A percentile compares a stretch with the other conserved stretches of the same genome.
Evolutionary conservation across 2,329 filamentous ascomycete species (phyloP).

Genomic region (Apiospora arundinis): DNA sequence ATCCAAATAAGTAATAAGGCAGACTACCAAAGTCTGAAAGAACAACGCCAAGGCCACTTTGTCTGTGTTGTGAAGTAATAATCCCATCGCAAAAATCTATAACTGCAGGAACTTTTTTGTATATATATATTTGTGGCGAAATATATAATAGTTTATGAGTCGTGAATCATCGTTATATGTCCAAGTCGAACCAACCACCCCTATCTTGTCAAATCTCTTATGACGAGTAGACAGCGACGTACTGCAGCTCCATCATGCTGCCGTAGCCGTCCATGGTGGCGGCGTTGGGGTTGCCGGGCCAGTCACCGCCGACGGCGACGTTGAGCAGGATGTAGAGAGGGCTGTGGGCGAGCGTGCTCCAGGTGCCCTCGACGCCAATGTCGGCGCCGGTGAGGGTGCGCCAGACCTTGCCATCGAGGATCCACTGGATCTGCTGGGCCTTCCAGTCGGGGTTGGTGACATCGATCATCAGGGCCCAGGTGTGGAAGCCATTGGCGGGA

Average conservation of each 20-base stretch:
- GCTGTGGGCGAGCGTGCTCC: conserved; percentile 50
- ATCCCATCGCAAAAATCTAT: conserved; percentile 7
- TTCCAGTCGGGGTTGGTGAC: conserved; percentile 51
- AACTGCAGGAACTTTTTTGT: conserved; percentile 9
- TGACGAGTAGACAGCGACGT: conserved; percentile 48
- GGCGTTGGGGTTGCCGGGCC: conserved; percentile 55
- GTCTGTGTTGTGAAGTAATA: neutral
- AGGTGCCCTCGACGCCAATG: conserved; percentile 48
- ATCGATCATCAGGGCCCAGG: conserved; percentile 55
- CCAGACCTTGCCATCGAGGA: conserved; percentile 51
- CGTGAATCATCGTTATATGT: conserved; percentile 9
- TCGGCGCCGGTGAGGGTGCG: conserved; percentile 49
- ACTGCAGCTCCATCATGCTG: conserved; percentile 58
- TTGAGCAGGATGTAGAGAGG: conserved; percentile 55
- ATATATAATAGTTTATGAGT: conserved; percentile 4
- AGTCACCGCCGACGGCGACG: conserved; percentile 49
- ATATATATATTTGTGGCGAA: neutral
- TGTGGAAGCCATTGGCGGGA: conserved; percentile 55
- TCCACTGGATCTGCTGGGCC: conserved; percentile 56
- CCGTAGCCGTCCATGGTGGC: conserved; percentile 53
- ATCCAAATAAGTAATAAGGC: conserved; percentile 17
- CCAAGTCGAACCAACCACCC: neutral
- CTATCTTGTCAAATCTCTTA: neutral
- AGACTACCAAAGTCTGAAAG: conserved; percentile 4
- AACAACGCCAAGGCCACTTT: neutral